Evolutionary conservation across 495 filamentous ascomycete species (phyloP), one percentile per base, ranked within the genome.

Genomic region (Thermothielavioides terrestris): DNA sequence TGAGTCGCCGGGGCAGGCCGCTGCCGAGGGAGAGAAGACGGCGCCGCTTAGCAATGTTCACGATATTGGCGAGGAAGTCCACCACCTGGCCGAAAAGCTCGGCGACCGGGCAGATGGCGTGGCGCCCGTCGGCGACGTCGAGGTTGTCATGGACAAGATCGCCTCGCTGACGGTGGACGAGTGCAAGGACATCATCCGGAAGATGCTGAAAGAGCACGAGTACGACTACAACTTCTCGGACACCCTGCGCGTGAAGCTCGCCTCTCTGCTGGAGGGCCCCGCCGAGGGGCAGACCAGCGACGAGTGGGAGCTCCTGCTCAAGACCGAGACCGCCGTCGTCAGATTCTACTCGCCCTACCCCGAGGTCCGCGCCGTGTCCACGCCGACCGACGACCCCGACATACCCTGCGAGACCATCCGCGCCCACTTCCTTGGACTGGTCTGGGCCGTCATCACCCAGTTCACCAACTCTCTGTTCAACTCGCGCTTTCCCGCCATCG

Each of bases 301-400:
- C 8, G 64, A 65, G n/a, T 70, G 63, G 32, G 67, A 68, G 18
- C 61, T 61, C 3, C 65, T 68, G 46, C 42, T 70, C 25, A 52
- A 60, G 21, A 58, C 65, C 30, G 68, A 68, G 48, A 65, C 64
- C 26, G 56, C 57, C 18, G 57, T 68, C 60, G 63, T 67, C 60
- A 57, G 59, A 23, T 70, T 62, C 44, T 64, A 54, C 4, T 73
- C 70, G 0, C 71, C 72, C 0, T 75, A 74, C 48, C 68, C 69
- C 2, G 72, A 67, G n/a, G 72, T 75, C 5, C 65, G 72, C 8
- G 66, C 72, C 26, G 66, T 70, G 34, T 63, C 68, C 0, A 63
- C 67, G 7, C 58, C 60, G 15, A 50, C 61, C 1, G 72, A 70
- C 21, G 57, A 68, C 14, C 23, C 48, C 0, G 48, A 50, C 21